These are phyloP conservation scores for Globisporangium apiculatum DNA, from an alignment of 352 stramenopile species.

Conservation along the genomic window DNA sequence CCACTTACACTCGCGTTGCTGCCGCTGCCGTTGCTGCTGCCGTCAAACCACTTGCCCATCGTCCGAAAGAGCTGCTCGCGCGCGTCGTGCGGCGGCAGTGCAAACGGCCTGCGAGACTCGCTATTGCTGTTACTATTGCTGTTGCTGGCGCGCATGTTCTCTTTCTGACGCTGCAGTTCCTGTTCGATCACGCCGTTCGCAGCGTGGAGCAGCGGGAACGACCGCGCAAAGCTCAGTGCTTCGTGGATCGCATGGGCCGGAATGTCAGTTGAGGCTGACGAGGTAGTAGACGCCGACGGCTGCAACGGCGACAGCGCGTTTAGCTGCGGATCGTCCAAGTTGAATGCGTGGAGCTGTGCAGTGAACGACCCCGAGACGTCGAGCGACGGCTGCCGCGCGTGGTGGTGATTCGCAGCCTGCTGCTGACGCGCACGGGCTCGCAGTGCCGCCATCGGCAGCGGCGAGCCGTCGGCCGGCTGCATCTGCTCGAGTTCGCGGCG, in stretches of 20 bases:
- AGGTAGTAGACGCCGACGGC: too few species aligned
- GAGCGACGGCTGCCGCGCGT: neutral
- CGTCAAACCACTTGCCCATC: constrained; percentile 44
- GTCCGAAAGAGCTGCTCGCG: constrained; percentile 42
- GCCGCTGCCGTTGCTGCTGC: constrained; percentile 3
- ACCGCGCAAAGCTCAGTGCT: constrained; percentile 23
- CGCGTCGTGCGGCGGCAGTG: constrained; percentile 10
- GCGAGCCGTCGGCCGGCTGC: neutral
- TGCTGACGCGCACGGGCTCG: neutral
- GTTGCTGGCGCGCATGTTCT: neutral
- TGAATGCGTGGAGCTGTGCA: neutral
- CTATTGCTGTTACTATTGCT: neutral
- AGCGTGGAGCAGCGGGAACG: constrained; percentile 33
- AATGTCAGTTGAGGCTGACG: neutral
- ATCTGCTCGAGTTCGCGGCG: neutral
- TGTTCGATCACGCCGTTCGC: constrained; percentile 13
- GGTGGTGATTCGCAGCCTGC: constrained; percentile 1
- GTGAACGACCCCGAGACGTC: constrained; percentile 8
- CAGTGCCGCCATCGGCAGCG: too few species aligned
- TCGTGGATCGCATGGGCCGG: constrained; percentile 3
- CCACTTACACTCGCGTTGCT: neutral
- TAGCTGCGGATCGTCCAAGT: constrained; percentile 5
- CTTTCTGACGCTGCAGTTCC: constrained; percentile 4
- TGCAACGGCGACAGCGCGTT: too few species aligned
- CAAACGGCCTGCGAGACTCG: neutral